Evolutionary conservation across 305 asterid genomes (phyloP).

Genomic region (Plantago coronopus): DNA sequence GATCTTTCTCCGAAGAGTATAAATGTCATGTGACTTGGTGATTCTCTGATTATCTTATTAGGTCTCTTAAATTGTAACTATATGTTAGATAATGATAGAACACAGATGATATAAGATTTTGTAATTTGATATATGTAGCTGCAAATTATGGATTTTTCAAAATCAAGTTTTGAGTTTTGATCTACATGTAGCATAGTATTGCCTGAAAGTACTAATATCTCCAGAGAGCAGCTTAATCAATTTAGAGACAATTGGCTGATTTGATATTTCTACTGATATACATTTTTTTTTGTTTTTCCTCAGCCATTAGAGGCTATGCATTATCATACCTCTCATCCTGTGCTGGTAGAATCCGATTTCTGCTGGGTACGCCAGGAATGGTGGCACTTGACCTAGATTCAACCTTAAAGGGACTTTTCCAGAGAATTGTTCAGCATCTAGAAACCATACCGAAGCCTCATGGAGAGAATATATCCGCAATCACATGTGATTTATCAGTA

Average conservation of each 20-base stretch:
- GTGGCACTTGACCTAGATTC: slow-evolving; percentile 97
- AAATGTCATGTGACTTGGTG: slow-evolving; percentile 12
- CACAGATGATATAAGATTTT: slow-evolving; percentile 10
- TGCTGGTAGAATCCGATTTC: slow-evolving; percentile 96
- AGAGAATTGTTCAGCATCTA: slow-evolving; percentile 86
- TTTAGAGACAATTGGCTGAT: slow-evolving; percentile 22
- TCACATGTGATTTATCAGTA: slow-evolving; percentile 93
- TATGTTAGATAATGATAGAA: slow-evolving; percentile 3
- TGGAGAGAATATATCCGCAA: slow-evolving; percentile 85
- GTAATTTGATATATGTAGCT: slow-evolving; percentile 6
- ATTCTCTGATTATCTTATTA: slow-evolving; percentile 14
- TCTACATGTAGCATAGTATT: slow-evolving; percentile 6
- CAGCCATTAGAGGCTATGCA: slow-evolving; percentile 98
- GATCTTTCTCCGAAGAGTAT: slow-evolving; percentile 6
- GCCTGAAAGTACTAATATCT: neutral
- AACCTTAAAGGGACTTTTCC: slow-evolving; percentile 82
- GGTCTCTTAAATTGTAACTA: slow-evolving; percentile 15
- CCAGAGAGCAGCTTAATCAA: slow-evolving; percentile 11
- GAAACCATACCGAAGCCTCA: slow-evolving; percentile 93
- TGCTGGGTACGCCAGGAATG: slow-evolving; percentile 98
- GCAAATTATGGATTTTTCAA: slow-evolving; percentile 12
- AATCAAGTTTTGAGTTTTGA: slow-evolving; percentile 4
- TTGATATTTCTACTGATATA: slow-evolving; percentile 18
- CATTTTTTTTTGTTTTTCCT: slow-evolving; percentile 23
- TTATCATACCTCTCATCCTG: slow-evolving; percentile 91